Conservation (phyloP, 805 yeast genomes). For the Yarrowia porcina region DNA sequence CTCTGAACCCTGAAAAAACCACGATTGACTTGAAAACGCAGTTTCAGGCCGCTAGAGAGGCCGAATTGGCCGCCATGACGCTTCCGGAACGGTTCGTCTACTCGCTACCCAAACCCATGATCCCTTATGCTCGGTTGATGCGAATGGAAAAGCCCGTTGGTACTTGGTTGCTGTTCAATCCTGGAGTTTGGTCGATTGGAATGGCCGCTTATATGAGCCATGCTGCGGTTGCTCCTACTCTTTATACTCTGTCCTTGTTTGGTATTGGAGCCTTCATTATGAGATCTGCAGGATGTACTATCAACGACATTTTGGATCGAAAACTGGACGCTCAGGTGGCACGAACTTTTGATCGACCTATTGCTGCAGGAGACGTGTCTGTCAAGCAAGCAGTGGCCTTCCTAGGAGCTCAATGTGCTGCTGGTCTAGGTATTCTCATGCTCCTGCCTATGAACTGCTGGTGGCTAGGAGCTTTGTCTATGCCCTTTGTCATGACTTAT, state of each 20-base stretch:
- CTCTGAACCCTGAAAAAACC: background rate
- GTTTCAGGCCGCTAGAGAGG: slow-evolving; percentile 7
- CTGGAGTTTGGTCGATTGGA: slow-evolving; percentile 89
- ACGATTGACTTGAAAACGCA: slow-evolving; percentile 1
- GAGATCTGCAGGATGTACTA: slow-evolving; percentile 98
- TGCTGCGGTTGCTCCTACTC: slow-evolving; percentile 65
- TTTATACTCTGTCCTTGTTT: slow-evolving; percentile 63
- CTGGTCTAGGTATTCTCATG: slow-evolving; percentile 69
- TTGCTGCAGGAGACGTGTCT: slow-evolving; percentile 80
- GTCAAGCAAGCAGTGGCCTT: slow-evolving; percentile 66
- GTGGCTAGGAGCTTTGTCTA: slow-evolving; percentile 72
- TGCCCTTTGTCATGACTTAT: slow-evolving; percentile 77
- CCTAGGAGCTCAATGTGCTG: slow-evolving; percentile 66
- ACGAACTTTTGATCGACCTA: slow-evolving; percentile 87
- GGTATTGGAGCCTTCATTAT: slow-evolving; percentile 82
- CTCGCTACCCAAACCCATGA: slow-evolving; percentile 62
- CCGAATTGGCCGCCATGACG: slow-evolving; percentile 29
- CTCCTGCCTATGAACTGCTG: slow-evolving; percentile 80
- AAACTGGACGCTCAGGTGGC: slow-evolving; percentile 81
- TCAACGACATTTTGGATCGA: slow-evolving; percentile 84
- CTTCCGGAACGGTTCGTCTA: slow-evolving; percentile 37
- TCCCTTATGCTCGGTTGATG: slow-evolving; percentile 90
- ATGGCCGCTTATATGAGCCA: slow-evolving; percentile 72
- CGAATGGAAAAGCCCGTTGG: slow-evolving; percentile 96
- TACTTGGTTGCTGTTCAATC: slow-evolving; percentile 74